These are phyloP conservation scores for Neoboletus magnificus DNA, from an alignment of 768 basidiomycete genomes.

Conservation along the genomic window DNA sequence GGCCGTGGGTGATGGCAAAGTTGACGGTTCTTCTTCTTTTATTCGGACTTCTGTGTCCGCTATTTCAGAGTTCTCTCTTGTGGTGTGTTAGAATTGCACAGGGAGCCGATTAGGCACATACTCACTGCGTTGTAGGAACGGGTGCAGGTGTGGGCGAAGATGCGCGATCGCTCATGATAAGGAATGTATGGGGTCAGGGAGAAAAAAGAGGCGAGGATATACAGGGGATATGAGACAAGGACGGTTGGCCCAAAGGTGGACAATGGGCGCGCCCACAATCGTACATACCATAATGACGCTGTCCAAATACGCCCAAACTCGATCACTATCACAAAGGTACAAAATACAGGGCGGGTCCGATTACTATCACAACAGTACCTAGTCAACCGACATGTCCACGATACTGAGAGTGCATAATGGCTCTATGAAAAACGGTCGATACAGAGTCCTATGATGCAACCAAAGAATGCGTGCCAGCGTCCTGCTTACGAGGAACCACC, in stretches of 20 bases:
- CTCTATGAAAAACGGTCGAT: background rate
- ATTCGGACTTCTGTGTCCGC: background rate
- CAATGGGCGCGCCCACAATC: conserved; percentile 1
- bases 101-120: background rate
- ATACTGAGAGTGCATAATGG: background rate
- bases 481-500: conserved; percentile 15
- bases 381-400: background rate
- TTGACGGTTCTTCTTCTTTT: conserved; percentile 15
- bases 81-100: conserved; percentile 5
- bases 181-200: conserved; percentile 24
- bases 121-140: conserved; percentile 15
- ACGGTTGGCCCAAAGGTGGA: background rate
- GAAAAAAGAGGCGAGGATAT: background rate
- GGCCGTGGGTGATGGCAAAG: conserved; percentile 4
- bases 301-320: conserved; percentile 28
- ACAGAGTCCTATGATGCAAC: background rate
- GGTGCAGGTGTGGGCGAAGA: background rate
- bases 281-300: background rate
- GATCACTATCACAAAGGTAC: conserved; percentile 3
- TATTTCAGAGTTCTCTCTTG: conserved; percentile 13
- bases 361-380: background rate
- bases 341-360: conserved; percentile 1
- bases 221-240: background rate
- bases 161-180: conserved; percentile 30
- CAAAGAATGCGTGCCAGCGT: background rate